Conservation (phyloP, 345 rosid species). For the Triadica sebifera region DNA sequence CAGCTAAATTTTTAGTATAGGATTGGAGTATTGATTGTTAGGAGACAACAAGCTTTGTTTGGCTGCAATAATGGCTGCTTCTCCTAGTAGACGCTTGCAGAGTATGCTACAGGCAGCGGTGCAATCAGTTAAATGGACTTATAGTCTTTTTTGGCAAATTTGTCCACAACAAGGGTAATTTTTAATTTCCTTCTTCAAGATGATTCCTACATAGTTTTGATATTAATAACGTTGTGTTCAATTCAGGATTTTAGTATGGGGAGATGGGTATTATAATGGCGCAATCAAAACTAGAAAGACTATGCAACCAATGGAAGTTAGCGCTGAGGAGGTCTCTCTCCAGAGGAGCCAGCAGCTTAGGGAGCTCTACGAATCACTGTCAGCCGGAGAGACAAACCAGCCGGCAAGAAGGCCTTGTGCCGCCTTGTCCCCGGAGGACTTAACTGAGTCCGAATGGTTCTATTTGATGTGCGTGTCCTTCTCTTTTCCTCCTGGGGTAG, state of each 20-base stretch:
- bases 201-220: background rate
- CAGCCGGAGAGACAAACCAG: conserved; percentile 72
- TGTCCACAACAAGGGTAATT: conserved; percentile 92
- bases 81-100: conserved; percentile 57
- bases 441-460: conserved; percentile 97
- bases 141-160: conserved; percentile 87
- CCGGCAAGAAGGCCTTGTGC: conserved; percentile 73
- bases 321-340: conserved; percentile 82
- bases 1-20: background rate
- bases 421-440: conserved; percentile 88
- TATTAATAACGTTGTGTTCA: background rate
- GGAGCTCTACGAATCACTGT: conserved; percentile 83
- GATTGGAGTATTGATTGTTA: background rate
- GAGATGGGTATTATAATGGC: conserved; percentile 94
- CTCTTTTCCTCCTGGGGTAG: conserved; percentile 73
- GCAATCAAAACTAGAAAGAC: conserved; percentile 96
- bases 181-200: background rate
- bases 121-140: conserved; percentile 94
- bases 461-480: conserved; percentile 96
- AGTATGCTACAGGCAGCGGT: conserved; percentile 73
- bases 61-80: conserved; percentile 42
- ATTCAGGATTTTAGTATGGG: conserved; percentile 75
- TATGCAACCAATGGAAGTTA: conserved; percentile 88
- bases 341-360: conserved; percentile 94
- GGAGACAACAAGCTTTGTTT: background rate